phyloP scores from a whole-genome alignment of 2,329 filamentous ascomycete species.

The Aspergillus quadricinctus region DNA sequence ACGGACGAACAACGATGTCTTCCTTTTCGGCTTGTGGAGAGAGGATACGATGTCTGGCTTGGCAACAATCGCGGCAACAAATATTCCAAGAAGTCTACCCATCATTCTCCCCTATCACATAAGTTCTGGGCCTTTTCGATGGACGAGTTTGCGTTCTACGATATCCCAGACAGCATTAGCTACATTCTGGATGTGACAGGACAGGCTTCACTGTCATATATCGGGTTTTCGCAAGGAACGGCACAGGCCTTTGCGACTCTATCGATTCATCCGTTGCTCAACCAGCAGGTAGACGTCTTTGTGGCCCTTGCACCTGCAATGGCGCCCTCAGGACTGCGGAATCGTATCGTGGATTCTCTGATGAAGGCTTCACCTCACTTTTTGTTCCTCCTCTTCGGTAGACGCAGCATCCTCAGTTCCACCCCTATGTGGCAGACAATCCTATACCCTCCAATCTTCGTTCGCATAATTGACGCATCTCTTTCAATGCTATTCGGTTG shows the following conservation, averaged over 20 bases:
- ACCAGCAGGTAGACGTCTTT: conserved; percentile 91
- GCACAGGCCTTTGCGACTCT: conserved; percentile 93
- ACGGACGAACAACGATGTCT: conserved; percentile 82
- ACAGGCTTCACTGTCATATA: conserved; percentile 83
- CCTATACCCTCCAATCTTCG: conserved; percentile 89
- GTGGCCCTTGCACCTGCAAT: conserved; percentile 94
- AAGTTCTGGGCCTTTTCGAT: conserved; percentile 98
- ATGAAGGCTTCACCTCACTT: conserved; percentile 92
- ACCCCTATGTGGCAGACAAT: conserved; percentile 97
- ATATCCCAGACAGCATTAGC: conserved; percentile 90
- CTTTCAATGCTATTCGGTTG: conserved; percentile 85
- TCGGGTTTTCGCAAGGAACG: conserved; percentile 95
- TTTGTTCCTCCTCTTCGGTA: conserved; percentile 86
- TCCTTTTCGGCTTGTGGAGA: conserved; percentile 82
- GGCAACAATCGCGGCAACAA: conserved; percentile 99
- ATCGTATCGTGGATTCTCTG: conserved; percentile 85
- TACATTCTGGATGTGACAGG: conserved; percentile 83
- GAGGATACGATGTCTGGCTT: conserved; percentile 94
- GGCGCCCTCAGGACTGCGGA: conserved; percentile 86
- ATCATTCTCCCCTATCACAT: conserved; percentile 66
- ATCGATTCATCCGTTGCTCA: conserved; percentile 86
- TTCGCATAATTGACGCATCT: conserved; percentile 77
- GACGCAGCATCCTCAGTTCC: conserved; percentile 84
- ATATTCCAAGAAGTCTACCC: conserved; percentile 91
- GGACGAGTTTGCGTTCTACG: conserved; percentile 95